Evolutionary conservation across 306 rosid species (phyloP), one percentile per base, ranked within the genome.

Genomic region (Canavalia ensiformis): DNA sequence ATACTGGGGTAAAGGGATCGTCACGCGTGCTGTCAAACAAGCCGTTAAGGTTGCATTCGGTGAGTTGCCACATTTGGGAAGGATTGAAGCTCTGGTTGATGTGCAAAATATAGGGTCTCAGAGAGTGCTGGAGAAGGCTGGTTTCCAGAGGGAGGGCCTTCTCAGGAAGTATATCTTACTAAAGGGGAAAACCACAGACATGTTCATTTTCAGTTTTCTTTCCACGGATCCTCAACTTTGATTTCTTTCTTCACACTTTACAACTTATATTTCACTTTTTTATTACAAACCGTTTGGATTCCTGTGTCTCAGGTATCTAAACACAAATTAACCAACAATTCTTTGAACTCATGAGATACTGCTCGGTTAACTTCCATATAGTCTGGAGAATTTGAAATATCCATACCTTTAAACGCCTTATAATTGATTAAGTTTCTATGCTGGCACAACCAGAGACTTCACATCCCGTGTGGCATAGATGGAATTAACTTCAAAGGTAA

Each of bases 1-100:
- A 6, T 86, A 78, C 39, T 92, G 95, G 98, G 94, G 93, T 18
- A 92, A 83, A 82, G 98, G 98, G 75, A 83, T 94, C 56, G 90
- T 71, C 2, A 86, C 94, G 0, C 12, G 25, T 59, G 97, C 83
- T 45, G 97, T 92, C 81, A 91, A 87, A 58, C 52, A 86, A 83
- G 92, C 64, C 68, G 71, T 63, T 11, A 81, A 88, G 77, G 77
- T 30, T 41, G 87, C 86, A 7, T 94, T 92, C 10, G 49, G 1
- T 8, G 97, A 92, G 33, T 76, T 88, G 74, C 50, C 83, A 5
- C 70, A 88, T 29, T 41, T 94, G 89, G 97, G 86, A 79, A 89
- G 98, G 74, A 49, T 94, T 44, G 98, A 91, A 77, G 98, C 94
- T 81, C 31, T 90, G 0, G 93, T 90, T 71, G 97, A 90, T 84